These are phyloP conservation scores for Coniella vitis DNA, from an alignment of 2,329 filamentous ascomycete species.

Conservation along the genomic window DNA sequence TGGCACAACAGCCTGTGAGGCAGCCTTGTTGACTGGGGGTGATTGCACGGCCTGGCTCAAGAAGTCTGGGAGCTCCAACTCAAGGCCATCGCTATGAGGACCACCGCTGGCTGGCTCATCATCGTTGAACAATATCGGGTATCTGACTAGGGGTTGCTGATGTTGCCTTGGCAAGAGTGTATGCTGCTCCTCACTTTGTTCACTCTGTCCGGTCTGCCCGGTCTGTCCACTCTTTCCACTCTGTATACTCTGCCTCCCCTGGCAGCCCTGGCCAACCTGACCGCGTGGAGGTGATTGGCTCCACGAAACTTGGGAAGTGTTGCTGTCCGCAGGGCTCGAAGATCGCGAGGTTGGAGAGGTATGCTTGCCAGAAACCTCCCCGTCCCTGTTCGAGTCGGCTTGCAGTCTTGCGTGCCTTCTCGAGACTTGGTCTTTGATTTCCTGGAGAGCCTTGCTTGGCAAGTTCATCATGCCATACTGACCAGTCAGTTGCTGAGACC, in stretches of 20 bases:
- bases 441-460: conserved; percentile 26
- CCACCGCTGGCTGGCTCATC: conserved; percentile 23
- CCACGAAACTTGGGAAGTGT: too few species aligned
- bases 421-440: conserved; percentile 19
- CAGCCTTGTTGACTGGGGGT: conserved; percentile 19
- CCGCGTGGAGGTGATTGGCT: too few species aligned
- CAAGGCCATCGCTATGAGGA: conserved; percentile 25
- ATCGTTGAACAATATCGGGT: conserved; percentile 2
- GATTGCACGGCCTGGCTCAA: conserved; percentile 17
- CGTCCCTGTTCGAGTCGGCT: conserved; percentile 5
- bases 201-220: too few species aligned
- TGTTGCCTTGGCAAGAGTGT: not conserved
- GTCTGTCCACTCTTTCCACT: too few species aligned
- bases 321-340: too few species aligned
- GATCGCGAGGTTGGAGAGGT: too few species aligned
- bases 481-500: conserved; percentile 22
- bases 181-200: not conserved
- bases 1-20: conserved; percentile 8
- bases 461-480: conserved; percentile 25
- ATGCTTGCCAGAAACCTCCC: not conserved
- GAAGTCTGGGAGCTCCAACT: conserved; percentile 24
- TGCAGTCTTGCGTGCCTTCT: conserved; percentile 13
- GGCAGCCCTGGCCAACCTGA: too few species aligned
- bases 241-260: too few species aligned
- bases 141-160: not conserved